Conservation (phyloP, 805 yeast species). For the Kodamaea jinghongensis region DNA sequence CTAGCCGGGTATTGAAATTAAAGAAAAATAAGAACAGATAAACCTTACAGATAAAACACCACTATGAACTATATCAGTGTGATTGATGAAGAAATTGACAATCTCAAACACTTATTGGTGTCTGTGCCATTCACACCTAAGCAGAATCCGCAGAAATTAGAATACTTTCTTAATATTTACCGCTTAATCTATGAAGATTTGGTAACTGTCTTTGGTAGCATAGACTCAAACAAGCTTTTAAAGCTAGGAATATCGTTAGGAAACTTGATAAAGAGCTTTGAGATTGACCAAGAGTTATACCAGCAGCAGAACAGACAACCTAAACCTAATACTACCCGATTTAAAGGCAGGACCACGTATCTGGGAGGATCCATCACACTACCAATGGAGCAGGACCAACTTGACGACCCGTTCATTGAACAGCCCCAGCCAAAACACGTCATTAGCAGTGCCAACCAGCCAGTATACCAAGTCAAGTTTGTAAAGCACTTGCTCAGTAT, state of each 20-base stretch:
- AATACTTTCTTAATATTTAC: slow-evolving; percentile 32
- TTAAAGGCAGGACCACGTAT: neutral
- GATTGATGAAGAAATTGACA: slow-evolving; percentile 26
- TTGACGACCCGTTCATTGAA: slow-evolving; percentile 10
- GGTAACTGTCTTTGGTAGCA: slow-evolving; percentile 21
- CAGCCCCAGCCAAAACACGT: slow-evolving; percentile 10
- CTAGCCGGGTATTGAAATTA: no score
- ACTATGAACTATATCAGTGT: slow-evolving; percentile 12
- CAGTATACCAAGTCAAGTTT: slow-evolving; percentile 32
- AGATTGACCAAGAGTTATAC: slow-evolving; percentile 31
- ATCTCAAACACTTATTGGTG: slow-evolving; percentile 25
- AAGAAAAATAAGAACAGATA: neutral
- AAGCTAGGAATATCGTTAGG: slow-evolving; percentile 44
- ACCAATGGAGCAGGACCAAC: neutral
- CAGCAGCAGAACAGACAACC: slow-evolving; percentile 26
- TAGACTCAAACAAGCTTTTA: slow-evolving; percentile 35
- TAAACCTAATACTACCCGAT: slow-evolving; percentile 5
- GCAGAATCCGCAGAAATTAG: slow-evolving; percentile 12
- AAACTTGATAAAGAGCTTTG: slow-evolving; percentile 35
- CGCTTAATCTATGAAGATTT: slow-evolving; percentile 20
- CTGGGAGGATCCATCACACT: neutral
- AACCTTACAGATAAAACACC: neutral
- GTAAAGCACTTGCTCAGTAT: slow-evolving; percentile 30
- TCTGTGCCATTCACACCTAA: slow-evolving; percentile 34
- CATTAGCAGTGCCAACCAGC: slow-evolving; percentile 16